Conservation (phyloP, 2,329 filamentous ascomycete species). For the Coniochaeta sp. region DNA sequence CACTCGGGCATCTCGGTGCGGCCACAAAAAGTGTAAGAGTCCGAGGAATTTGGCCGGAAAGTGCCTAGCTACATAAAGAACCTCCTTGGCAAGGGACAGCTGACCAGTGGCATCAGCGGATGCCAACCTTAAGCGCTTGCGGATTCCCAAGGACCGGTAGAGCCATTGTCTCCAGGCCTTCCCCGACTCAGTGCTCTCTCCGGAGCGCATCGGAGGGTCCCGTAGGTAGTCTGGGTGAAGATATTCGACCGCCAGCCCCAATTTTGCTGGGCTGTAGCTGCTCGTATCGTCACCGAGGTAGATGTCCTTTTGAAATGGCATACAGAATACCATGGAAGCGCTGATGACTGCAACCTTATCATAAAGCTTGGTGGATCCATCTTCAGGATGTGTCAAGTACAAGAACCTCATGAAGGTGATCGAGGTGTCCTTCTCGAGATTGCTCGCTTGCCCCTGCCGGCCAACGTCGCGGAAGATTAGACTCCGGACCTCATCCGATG, state of each 20-base stretch:
- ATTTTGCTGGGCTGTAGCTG: background rate
- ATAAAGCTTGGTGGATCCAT: background rate
- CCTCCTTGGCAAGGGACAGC: background rate
- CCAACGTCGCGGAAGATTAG: background rate
- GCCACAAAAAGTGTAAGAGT: background rate
- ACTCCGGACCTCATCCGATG: background rate
- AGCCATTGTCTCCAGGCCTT: background rate
- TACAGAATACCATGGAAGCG: background rate
- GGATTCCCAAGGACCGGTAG: background rate
- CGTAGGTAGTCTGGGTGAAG: conserved; percentile 9
- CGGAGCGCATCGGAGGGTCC: conserved; percentile 1
- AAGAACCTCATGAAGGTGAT: background rate
- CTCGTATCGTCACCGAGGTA: background rate
- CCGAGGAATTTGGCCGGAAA: background rate
- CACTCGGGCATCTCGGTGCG: background rate
- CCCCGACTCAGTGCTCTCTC: background rate
- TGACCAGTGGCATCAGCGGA: background rate
- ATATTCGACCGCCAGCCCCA: conserved; percentile 1
- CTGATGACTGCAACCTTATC: conserved; percentile 3
- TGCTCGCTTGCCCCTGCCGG: background rate
- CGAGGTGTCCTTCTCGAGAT: background rate
- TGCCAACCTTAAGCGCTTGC: background rate
- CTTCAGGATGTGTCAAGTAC: background rate
- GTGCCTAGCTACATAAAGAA: conserved; percentile 6
- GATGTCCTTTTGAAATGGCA: background rate